These are phyloP conservation scores for Boletus coccyginus DNA, from an alignment of 768 basidiomycete genomes.

Conservation along the genomic window DNA sequence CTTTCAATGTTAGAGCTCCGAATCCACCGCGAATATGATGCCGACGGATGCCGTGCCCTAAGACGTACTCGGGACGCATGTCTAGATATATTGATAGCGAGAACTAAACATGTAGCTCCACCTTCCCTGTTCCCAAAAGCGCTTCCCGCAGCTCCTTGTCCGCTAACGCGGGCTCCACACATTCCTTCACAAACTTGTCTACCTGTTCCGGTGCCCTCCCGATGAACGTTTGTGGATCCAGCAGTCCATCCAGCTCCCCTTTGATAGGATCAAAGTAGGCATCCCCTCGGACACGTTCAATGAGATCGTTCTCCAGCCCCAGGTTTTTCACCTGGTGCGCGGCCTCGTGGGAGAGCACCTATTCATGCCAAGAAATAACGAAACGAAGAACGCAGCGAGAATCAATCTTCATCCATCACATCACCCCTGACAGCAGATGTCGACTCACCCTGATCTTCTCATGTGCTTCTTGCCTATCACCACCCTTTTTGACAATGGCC, in stretches of 20 bases:
- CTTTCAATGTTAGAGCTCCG: conserved; percentile 23
- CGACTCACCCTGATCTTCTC: conserved; percentile 84
- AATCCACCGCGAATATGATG: conserved; percentile 2
- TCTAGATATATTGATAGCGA: background rate
- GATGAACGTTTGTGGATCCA: conserved; percentile 87
- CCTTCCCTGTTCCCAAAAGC: conserved; percentile 48
- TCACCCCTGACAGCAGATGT: conserved; percentile 11
- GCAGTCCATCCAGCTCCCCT: conserved; percentile 66
- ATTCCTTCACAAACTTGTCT: conserved; percentile 79
- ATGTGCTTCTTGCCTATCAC: conserved; percentile 95
- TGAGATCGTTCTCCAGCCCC: conserved; percentile 93
- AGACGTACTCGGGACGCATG: background rate
- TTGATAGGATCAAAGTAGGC: conserved; percentile 91
- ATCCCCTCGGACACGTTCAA: conserved; percentile 78
- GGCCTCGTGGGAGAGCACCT: conserved; percentile 94
- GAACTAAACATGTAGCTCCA: conserved; percentile 59
- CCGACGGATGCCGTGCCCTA: conserved; percentile 12
- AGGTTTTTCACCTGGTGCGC: conserved; percentile 92
- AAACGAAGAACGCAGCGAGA: conserved; percentile 6
- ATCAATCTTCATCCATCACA: conserved; percentile 11
- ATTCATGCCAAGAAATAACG: background rate
- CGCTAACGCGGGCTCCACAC: conserved; percentile 82
- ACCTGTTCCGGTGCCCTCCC: conserved; percentile 96
- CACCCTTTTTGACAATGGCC: conserved; percentile 93
- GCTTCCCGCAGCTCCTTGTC: conserved; percentile 53